Evolutionary conservation across 163 green algal species (phyloP).

Genomic region (Chlamydomonas reinhardtii): DNA sequence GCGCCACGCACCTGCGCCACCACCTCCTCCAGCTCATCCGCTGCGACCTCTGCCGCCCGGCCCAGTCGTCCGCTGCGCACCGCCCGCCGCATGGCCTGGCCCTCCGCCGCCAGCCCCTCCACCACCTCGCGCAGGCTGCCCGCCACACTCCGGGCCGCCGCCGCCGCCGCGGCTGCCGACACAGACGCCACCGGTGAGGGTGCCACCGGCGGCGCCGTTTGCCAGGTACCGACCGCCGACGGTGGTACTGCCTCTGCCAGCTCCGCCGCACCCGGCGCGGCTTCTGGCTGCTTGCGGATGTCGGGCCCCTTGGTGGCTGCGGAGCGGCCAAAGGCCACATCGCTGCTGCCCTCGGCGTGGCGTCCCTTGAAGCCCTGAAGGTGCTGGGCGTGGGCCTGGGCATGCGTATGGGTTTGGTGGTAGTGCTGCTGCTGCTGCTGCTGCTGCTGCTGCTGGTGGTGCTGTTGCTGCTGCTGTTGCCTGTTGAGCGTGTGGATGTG

Average conservation of each 20-base stretch:
- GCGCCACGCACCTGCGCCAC: conserved; percentile 24
- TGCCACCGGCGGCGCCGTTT: too few species aligned
- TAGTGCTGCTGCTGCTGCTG: background rate
- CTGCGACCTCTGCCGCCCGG: background rate
- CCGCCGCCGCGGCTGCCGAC: background rate
- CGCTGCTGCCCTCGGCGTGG: conserved; percentile 46
- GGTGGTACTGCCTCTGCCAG: too few species aligned
- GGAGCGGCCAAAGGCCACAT: background rate
- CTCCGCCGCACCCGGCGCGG: too few species aligned
- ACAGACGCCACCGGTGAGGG: background rate
- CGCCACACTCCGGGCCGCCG: background rate
- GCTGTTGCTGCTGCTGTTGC: too few species aligned
- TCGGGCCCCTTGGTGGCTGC: background rate
- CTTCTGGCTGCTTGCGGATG: background rate
- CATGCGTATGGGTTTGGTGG: too few species aligned
- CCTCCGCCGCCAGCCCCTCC: conserved; percentile 12
- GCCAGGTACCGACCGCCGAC: too few species aligned
- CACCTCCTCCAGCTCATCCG: conserved; percentile 29
- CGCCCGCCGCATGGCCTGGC: conserved; percentile 1
- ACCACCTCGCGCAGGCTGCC: conserved; percentile 6
- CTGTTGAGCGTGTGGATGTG: too few species aligned
- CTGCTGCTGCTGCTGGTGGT: too few species aligned
- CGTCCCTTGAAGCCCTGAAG: conserved; percentile 52
- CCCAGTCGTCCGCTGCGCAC: background rate
- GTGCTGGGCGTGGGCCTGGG: conserved; percentile 42